Base-by-base conservation (phyloP, 345 rosid genomes). In the Chamaenerion angustifolium region DNA sequence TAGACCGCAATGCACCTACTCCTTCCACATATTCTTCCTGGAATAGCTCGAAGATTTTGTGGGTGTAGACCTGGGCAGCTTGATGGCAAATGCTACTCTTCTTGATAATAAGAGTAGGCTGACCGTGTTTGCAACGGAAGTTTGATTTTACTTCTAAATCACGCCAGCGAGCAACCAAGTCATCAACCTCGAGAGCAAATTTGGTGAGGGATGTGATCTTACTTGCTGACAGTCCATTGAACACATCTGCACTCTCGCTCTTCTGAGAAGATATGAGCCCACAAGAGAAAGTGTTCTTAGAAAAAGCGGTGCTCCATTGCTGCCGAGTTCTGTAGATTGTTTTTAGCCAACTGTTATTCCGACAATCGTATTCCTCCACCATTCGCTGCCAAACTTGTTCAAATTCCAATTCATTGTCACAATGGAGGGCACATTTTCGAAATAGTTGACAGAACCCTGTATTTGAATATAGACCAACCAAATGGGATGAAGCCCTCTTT, bases 91-190 rank as follows among this genome's bases (percentile, higher is more conserved):
- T 31, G 40, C 54, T 50, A 19, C 54, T 50, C 19, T 50, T 50
- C 54, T 50, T 50, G 42, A 50, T 50, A 16, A 50, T 42, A 14
- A 50, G 43, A 3, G 54, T 40, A 50, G 54, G 54, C 18, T 18
- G 42, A 11, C 54, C 54, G n/a, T 50, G 54, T 19, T 50, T 50
- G 54, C 54, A 50, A 4, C 54, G 40, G 12, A 50, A 50, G 19
- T 50, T 50, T 42, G 25, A 50, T 50, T 50, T 50, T 18, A 50
- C 35, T 42, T 50, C 54, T 10, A 42, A 50, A 19, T 50, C 54
- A 9, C 54, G 54, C 54, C 54, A 50, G n/a, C 54, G 54, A 50
- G 54, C 42, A 50, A 50, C 54, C 16, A 50, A 18, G 18, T 27
- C 54, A 31, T 50, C 54, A 35, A 50, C 54, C 43, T 50, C 54